phyloP scores from a whole-genome alignment of 768 basidiomycete genomes.

The Russula abietina region DNA sequence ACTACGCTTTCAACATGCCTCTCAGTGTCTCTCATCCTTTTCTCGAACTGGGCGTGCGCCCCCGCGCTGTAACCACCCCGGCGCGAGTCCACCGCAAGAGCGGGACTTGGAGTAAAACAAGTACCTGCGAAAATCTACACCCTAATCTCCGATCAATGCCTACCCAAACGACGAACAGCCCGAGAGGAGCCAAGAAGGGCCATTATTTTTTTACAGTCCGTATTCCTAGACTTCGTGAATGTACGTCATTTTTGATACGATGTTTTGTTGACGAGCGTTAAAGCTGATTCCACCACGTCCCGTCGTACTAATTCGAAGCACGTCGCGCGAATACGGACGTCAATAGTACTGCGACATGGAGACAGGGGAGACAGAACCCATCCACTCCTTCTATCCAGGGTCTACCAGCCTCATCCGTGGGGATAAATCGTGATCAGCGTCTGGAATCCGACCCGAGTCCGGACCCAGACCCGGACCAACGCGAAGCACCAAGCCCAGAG shows the following conservation, averaged over 20 bases:
- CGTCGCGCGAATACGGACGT: neutral
- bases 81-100: neutral
- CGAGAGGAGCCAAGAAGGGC: neutral
- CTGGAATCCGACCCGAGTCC: neutral
- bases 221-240: neutral
- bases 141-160: neutral
- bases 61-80: slow-evolving; percentile 9
- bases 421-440: neutral
- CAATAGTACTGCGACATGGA: neutral
- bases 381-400: neutral
- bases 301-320: neutral
- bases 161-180: neutral
- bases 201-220: slow-evolving; percentile 1
- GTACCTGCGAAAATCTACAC: neutral
- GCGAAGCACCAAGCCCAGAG: neutral
- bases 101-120: slow-evolving; percentile 10
- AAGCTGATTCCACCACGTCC: neutral
- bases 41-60: neutral
- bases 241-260: neutral
- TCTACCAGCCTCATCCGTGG: neutral
- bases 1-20: neutral
- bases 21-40: neutral
- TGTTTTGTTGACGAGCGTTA: neutral
- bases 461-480: neutral
- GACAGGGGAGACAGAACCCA: too few species aligned